Evolutionary conservation across 2,329 filamentous ascomycete genomes (phyloP).

Genomic region (Sporothrix curviconia): DNA sequence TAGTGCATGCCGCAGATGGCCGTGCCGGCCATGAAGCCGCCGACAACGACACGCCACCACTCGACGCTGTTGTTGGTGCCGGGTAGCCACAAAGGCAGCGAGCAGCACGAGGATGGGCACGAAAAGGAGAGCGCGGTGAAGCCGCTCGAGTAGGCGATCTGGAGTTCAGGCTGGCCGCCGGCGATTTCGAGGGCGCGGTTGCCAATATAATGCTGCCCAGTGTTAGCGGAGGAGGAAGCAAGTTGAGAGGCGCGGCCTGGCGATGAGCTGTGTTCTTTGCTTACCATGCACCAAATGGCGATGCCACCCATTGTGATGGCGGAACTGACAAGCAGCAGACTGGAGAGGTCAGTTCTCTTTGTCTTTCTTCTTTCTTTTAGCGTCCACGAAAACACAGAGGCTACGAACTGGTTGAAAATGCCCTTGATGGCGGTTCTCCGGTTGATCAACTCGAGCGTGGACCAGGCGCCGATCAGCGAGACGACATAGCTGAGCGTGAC

Average conservation of each 20-base stretch:
- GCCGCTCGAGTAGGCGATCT: slow-evolving; percentile 65
- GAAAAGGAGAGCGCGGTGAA: slow-evolving; percentile 75
- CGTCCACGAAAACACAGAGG: too few relatives aligned
- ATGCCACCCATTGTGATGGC: slow-evolving; percentile 68
- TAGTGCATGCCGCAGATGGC: slow-evolving; percentile 85
- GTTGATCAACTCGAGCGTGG: slow-evolving; percentile 77
- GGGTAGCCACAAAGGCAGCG: slow-evolving; percentile 64
- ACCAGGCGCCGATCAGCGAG: slow-evolving; percentile 68
- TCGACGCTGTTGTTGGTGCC: slow-evolving; percentile 53
- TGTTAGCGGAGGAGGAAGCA: not conserved
- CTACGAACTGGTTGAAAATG: slow-evolving; percentile 58
- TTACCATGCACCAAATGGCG: slow-evolving; percentile 65
- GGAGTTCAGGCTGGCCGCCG: slow-evolving; percentile 53
- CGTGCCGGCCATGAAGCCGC: slow-evolving; percentile 64
- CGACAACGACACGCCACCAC: slow-evolving; percentile 52
- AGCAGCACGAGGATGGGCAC: slow-evolving; percentile 70
- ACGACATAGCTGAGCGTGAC: slow-evolving; percentile 69
- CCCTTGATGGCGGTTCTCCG: slow-evolving; percentile 64
- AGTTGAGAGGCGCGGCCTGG: not conserved
- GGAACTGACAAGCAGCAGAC: slow-evolving; percentile 56
- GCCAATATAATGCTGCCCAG: slow-evolving; percentile 71
- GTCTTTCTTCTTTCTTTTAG: too few relatives aligned
- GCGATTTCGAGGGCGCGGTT: slow-evolving; percentile 71
- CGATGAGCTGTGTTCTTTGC: slow-evolving; percentile 19
- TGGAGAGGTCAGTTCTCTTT: slow-evolving; percentile 26